Base-by-base conservation (phyloP, 257 asterid genomes). In the Perilla frutescens region DNA sequence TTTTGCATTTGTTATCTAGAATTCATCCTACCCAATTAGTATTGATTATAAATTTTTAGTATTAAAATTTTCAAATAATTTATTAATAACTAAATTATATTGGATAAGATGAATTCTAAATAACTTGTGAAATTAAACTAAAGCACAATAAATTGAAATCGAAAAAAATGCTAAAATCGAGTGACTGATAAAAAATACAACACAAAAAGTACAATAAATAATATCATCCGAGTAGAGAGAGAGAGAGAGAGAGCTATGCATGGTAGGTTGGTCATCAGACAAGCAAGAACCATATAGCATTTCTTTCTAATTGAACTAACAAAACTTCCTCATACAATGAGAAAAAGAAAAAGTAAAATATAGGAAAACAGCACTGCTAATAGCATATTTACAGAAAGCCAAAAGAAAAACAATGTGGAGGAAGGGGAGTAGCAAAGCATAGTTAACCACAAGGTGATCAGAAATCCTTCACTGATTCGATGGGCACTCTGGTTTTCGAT, bases 401-500 rank as follows among this genome's bases (percentile, higher is more conserved):
- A 65, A 48, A 49, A 62, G 53, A 13, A 20, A 39, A 59, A 60
- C 62, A 50, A 57, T 57, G 13, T 44, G 26, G 48, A 58, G 37
- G 50, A 43, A 62, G 63, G 37, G 37, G 37, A 34, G 37, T 34
- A 34, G 37, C 37, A 43, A 8, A 10, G 50, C 3, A 14, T 20
- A 6, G 40, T 12, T 53, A 53, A 11, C 63, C 20, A 13, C 59
- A 31, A 50, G 26, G 26, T 8, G 37, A n/a, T 56, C 11, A 4
- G 39, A 43, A 26, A 74, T 36, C 66, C 2, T 40, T 77, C 56
- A 84, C 9, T 72, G 76, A 70, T 53, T 73, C 68, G 86, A 87
- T 5, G 85, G 81, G 55, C 87, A 77, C 81, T 82, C 87, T 8
- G 77, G 73, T 72, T 82, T 74, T 51, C 64, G 66, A 70, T 68